Evolutionary conservation across 306 rosid genomes (phyloP).

Genomic region (Pyrus communis): DNA sequence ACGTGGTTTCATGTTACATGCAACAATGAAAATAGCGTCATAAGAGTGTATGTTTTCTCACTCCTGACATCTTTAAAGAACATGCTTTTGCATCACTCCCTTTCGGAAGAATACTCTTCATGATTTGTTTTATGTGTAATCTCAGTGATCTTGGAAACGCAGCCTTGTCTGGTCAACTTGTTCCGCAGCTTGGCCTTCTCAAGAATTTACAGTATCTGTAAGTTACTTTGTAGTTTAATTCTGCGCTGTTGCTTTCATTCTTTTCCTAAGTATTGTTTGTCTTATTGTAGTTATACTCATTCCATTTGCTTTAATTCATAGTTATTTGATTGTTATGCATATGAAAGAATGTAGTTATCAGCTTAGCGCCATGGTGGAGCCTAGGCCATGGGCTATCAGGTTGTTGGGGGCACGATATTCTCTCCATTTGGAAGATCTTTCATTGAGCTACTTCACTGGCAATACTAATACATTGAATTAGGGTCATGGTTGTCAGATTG

Average conservation of each 20-base stretch:
- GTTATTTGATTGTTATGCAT: background rate
- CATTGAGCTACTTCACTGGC: background rate
- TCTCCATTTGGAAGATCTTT: background rate
- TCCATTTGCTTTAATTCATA: background rate
- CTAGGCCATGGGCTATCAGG: background rate
- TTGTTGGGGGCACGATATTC: background rate
- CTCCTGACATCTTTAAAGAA: slow-evolving; percentile 6
- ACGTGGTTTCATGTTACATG: slow-evolving; percentile 99
- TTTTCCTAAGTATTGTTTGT: background rate
- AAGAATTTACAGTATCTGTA: slow-evolving; percentile 95
- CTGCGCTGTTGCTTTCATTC: background rate
- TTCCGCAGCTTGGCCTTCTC: slow-evolving; percentile 93
- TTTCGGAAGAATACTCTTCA: slow-evolving; percentile 8
- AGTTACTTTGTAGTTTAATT: slow-evolving; percentile 24
- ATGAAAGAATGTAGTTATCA: background rate
- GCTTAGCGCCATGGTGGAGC: background rate
- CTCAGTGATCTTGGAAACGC: slow-evolving; percentile 96
- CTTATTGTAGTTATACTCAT: background rate
- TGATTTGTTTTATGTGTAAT: slow-evolving; percentile 18
- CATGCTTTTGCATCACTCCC: background rate
- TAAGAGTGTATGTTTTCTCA: slow-evolving; percentile 73
- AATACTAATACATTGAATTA: background rate
- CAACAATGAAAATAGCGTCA: slow-evolving; percentile 94
- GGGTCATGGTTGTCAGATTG: background rate
- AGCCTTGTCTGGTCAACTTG: slow-evolving; percentile 89